Base-by-base conservation (phyloP, 257 asterid species). In the Salvia splendens region DNA sequence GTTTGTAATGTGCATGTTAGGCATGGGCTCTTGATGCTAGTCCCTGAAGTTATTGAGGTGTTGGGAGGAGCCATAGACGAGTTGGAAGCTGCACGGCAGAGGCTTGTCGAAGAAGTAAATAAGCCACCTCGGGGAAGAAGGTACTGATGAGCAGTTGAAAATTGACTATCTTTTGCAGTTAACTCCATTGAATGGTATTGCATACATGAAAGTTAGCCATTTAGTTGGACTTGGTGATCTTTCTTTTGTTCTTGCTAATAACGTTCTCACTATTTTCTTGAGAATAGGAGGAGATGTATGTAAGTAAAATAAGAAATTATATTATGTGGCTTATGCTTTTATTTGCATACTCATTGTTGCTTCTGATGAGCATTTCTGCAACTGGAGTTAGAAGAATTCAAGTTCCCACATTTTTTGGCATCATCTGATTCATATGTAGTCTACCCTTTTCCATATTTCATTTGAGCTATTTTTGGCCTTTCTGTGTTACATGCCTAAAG, bases 91-190 rank as follows among this genome's bases (percentile, higher is more conserved):
- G 97, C 97, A 45, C 82, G 88, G 33, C 87, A 81, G 75, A 87
- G 96, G 83, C 88, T 94, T 72, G 86, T 87, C 53, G 70, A 71
- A 75, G 99, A 94, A 83, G 70, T 91, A 46, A 91, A 94, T 77
- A 94, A 94, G 81, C 99, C 96, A 73, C 93, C 99, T 36, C 84
- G 96, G 73, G 99, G 97, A 2, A 88, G 77, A 78, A 88, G 99
- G 97, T 93, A 81, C 35, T 14, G 51, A 59, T 36, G 38, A 17
- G 60, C 43, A 20, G 17, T 52, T 42, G 48, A 28, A 20, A 54
- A 0, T 38, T 24, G 30, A 24, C 3, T 24, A 24, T 24, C 40
- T 35, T 5, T 20, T 35, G 62, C 53, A 8, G 12, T 52, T 42
- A 45, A 45, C 40, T 62, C 57, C 33, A 41, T 41, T 63, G 40